phyloP scores from a whole-genome alignment of 2,329 filamentous ascomycete species.

The Thelonectria discophora region DNA sequence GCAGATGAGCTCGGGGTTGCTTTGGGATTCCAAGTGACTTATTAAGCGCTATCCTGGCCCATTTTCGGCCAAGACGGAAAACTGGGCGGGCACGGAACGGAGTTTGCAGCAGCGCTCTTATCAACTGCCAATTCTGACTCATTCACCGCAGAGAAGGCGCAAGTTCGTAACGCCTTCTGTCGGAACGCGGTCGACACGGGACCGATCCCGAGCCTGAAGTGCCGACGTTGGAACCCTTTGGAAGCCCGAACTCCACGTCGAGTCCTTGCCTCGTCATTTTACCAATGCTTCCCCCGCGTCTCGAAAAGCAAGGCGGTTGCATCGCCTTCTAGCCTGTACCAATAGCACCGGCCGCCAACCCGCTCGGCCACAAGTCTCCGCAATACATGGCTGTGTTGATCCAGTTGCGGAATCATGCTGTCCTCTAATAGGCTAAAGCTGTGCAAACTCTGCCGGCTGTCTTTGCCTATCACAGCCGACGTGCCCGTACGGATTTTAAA shows the following conservation, averaged over 20 bases:
- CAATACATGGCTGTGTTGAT: slow-evolving; percentile 28
- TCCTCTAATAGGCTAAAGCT: slow-evolving; percentile 30
- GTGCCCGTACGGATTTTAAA: slow-evolving; percentile 37
- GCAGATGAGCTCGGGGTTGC: slow-evolving; percentile 20
- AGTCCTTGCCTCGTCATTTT: slow-evolving; percentile 24
- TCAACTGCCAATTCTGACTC: slow-evolving; percentile 13
- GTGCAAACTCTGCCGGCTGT: slow-evolving; percentile 27
- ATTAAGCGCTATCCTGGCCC: slow-evolving; percentile 10
- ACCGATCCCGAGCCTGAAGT: slow-evolving; percentile 11
- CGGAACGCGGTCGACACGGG: slow-evolving; percentile 8
- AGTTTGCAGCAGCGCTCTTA: slow-evolving; percentile 9
- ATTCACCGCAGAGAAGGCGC: background rate
- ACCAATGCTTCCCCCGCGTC: slow-evolving; percentile 14
- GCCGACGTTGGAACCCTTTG: slow-evolving; percentile 13
- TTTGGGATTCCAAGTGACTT: slow-evolving; percentile 5
- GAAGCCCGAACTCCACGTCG: slow-evolving; percentile 12
- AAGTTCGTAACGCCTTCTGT: background rate
- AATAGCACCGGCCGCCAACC: slow-evolving; percentile 38
- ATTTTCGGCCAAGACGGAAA: slow-evolving; percentile 9
- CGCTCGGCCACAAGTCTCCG: slow-evolving; percentile 27
- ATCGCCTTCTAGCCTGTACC: slow-evolving; percentile 27
- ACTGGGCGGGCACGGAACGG: slow-evolving; percentile 2
- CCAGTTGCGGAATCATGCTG: slow-evolving; percentile 13
- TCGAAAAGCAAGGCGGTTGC: background rate
- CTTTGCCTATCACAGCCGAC: slow-evolving; percentile 39